phyloP scores from a whole-genome alignment of 139 green algal genomes.

The Chlamydomonas sp. region DNA sequence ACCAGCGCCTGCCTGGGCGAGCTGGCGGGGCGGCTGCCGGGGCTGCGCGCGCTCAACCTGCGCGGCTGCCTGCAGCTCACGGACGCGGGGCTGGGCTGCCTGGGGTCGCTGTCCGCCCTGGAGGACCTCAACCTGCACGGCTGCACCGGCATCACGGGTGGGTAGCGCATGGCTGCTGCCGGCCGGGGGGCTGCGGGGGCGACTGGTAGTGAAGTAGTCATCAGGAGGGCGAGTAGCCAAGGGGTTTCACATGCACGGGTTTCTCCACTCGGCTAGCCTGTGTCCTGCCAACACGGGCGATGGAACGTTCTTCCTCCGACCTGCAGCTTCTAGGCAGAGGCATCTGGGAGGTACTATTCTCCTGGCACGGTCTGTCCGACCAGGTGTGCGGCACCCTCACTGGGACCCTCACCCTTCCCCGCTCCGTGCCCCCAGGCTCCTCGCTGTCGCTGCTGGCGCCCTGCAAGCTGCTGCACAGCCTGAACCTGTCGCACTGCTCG shows the following conservation, averaged over 20 bases:
- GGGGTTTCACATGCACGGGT: neutral
- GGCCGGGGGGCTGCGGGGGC: neutral
- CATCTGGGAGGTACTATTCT: neutral
- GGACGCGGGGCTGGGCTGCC: slow-evolving; percentile 44
- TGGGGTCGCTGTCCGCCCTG: slow-evolving; percentile 36
- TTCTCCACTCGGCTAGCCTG: neutral
- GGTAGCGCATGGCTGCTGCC: neutral
- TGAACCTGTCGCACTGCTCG: slow-evolving; percentile 28
- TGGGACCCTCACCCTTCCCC: neutral
- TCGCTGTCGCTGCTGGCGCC: neutral
- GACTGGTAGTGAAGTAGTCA: neutral
- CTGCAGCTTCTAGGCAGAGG: neutral
- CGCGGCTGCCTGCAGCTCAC: slow-evolving; percentile 47
- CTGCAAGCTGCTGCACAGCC: neutral
- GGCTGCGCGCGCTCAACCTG: slow-evolving; percentile 28
- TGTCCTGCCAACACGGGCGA: neutral
- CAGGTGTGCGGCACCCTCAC: no score
- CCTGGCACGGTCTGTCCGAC: no score
- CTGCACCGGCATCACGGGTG: slow-evolving; percentile 42
- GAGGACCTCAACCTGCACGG: slow-evolving; percentile 54
- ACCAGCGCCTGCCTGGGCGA: slow-evolving; percentile 1
- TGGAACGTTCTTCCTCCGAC: neutral
- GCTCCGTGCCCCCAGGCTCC: neutral
- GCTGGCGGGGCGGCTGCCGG: neutral
- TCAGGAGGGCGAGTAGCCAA: neutral